A percentile compares a stretch with the other conserved stretches of the same genome.
These are phyloP conservation scores for Kwoniella heveanensis DNA, from an alignment of 768 basidiomycete genomes.

Conservation along the genomic window DNA sequence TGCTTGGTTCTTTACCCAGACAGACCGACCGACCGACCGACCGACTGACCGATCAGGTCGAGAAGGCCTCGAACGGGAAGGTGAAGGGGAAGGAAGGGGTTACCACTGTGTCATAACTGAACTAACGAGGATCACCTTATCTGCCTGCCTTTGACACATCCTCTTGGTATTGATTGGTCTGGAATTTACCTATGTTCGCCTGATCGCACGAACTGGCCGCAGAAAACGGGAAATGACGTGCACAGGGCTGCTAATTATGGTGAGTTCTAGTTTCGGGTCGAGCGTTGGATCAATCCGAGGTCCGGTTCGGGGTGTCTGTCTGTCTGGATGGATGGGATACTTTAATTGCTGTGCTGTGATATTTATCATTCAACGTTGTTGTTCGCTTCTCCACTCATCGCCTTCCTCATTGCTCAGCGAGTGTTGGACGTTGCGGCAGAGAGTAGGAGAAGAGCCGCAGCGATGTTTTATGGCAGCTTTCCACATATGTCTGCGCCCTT, in stretches of 20 bases:
- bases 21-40: too few species aligned
- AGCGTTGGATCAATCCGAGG: too few species aligned
- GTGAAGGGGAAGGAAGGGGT: neutral
- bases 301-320: too few species aligned
- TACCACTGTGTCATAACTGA: neutral
- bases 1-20: too few species aligned
- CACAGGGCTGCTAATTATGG: conserved; percentile 53
- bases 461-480: too few species aligned
- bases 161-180: conserved; percentile 4
- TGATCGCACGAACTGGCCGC: neutral
- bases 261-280: too few species aligned
- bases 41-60: too few species aligned
- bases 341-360: neutral
- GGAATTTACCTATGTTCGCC: neutral
- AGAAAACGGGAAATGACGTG: conserved; percentile 49
- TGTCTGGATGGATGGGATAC: too few species aligned
- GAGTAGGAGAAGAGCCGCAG: too few species aligned
- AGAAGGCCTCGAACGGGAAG: too few species aligned
- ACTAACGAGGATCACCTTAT: neutral
- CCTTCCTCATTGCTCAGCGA: too few species aligned
- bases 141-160: neutral
- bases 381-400: conserved; percentile 5
- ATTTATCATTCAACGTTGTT: conserved; percentile 2
- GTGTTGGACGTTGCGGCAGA: too few species aligned
- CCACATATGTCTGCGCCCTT: neutral